Base-by-base conservation (phyloP, 1,139 yeast species). In the Neolecta irregularis region DNA sequence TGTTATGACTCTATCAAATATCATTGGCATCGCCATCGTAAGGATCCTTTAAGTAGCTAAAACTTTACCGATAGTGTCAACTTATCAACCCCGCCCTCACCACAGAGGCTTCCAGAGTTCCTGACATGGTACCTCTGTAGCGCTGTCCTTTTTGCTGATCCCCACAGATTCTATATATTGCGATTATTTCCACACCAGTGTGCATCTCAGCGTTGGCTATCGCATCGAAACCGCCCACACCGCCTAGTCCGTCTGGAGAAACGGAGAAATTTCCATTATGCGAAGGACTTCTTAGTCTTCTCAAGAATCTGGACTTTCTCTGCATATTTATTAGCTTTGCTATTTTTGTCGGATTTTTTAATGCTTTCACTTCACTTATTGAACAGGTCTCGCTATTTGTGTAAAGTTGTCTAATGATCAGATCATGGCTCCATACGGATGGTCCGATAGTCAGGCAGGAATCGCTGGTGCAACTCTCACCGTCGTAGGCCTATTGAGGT, bases 11-110 rank as follows among this genome's bases (percentile, higher is more conserved):
- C 44, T 55, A 26, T 47, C 60, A 4, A 55, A 54, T 39, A 60
- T 60, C 2, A 43, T 55, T 7, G 60, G 60, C 3, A 59, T 57
- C n/a, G 60, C 60, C n/a, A 46, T 55, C 37, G 60, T 56, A 11
- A 54, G n/a, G n/a, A n/a, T n/a, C n/a, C n/a, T n/a, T n/a, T n/a
- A n/a, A n/a, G n/a, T n/a, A n/a, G n/a, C n/a, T n/a, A n/a, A n/a
- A n/a, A n/a, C n/a, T n/a, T n/a, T n/a, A n/a, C n/a, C n/a, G n/a
- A n/a, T n/a, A n/a, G n/a, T n/a, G n/a, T n/a, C n/a, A 54, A 39
- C 47, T 55, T 2, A 53, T 55, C 5, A 55, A 57, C 7, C 60
- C 60, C 2, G 48, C 53, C 4, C 44, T 55, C 26, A 57, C 54
- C n/a, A 38, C 49, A 6, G 17, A 37, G 12, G 30, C 43, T 5